phyloP scores from a whole-genome alignment of 805 yeast species.

The Lipomyces oligophaga region DNA sequence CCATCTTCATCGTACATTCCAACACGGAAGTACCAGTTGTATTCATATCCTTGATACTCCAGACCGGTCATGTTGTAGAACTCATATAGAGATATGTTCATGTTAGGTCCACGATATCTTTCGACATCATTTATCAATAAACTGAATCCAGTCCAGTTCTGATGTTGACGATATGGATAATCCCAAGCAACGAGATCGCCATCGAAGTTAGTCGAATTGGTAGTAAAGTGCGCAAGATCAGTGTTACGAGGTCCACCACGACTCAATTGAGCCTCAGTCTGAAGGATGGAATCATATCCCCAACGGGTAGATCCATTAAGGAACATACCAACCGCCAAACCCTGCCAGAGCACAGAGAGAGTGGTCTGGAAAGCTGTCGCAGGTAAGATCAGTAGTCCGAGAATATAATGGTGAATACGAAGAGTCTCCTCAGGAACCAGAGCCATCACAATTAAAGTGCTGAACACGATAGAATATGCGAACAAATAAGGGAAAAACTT shows the following conservation, averaged over 20 bases:
- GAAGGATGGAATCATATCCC: conserved; percentile 89
- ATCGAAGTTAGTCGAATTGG: conserved; percentile 26
- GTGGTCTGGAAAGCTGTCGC: conserved; percentile 63
- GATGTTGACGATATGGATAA: conserved; percentile 14
- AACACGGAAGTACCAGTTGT: conserved; percentile 27
- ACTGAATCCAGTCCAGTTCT: conserved; percentile 50
- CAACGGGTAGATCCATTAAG: conserved; percentile 85
- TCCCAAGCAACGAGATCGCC: conserved; percentile 28
- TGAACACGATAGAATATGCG: conserved; percentile 49
- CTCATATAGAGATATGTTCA: conserved; percentile 44
- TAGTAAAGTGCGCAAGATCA: conserved; percentile 27
- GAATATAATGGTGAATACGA: conserved; percentile 63
- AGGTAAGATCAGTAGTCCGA: conserved; percentile 73
- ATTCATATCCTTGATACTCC: conserved; percentile 22
- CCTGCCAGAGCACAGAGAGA: conserved; percentile 62
- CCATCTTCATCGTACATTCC: conserved; percentile 29
- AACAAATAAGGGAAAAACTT: conserved; percentile 53
- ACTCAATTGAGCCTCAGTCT: conserved; percentile 47
- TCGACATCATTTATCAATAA: conserved; percentile 77
- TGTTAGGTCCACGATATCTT: conserved; percentile 55
- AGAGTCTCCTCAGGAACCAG: conserved; percentile 63
- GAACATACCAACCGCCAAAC: conserved; percentile 73
- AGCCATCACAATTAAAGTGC: conserved; percentile 46
- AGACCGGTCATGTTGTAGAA: conserved; percentile 18
- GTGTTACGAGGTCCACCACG: conserved; percentile 29